Conservation (phyloP, 2,329 filamentous ascomycete genomes). For the Penicillium sp. region DNA sequence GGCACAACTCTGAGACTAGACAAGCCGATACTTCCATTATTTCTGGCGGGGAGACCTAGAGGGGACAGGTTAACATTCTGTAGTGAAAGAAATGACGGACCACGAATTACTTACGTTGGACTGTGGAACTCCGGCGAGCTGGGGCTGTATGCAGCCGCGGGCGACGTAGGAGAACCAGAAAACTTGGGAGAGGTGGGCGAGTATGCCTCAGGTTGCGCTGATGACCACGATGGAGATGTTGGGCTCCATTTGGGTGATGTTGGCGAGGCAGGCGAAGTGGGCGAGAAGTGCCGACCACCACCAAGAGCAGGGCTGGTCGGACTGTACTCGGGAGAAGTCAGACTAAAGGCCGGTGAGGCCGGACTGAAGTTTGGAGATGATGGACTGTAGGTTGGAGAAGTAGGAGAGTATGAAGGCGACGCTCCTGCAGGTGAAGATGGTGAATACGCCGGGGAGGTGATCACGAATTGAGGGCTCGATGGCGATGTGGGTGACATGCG, state of each 20-base stretch:
- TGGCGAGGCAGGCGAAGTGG: slow-evolving; percentile 45
- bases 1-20: slow-evolving; percentile 18
- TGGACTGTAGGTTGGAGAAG: slow-evolving; percentile 56
- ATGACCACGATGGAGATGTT: slow-evolving; percentile 48
- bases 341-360: slow-evolving; percentile 47
- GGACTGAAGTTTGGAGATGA: slow-evolving; percentile 53
- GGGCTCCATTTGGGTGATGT: slow-evolving; percentile 52
- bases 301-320: slow-evolving; percentile 48
- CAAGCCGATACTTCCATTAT: slow-evolving; percentile 17
- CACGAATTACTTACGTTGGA: slow-evolving; percentile 33
- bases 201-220: slow-evolving; percentile 44
- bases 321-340: slow-evolving; percentile 55
- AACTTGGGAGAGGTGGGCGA: slow-evolving; percentile 48
- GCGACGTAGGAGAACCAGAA: slow-evolving; percentile 41
- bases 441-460: slow-evolving; percentile 61
- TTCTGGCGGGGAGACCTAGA: slow-evolving; percentile 39
- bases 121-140: slow-evolving; percentile 40
- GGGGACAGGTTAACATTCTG: slow-evolving; percentile 11
- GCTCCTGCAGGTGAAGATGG: slow-evolving; percentile 67
- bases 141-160: slow-evolving; percentile 41
- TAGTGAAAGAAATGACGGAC: background rate
- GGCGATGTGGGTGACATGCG: slow-evolving; percentile 50
- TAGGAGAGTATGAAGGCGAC: slow-evolving; percentile 49
- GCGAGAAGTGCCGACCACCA: slow-evolving; percentile 38
- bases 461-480: slow-evolving; percentile 48